Evolutionary conservation across 805 yeast genomes (phyloP), one percentile per base, ranked within the genome.

Genomic region (Deakozyma indianensis): DNA sequence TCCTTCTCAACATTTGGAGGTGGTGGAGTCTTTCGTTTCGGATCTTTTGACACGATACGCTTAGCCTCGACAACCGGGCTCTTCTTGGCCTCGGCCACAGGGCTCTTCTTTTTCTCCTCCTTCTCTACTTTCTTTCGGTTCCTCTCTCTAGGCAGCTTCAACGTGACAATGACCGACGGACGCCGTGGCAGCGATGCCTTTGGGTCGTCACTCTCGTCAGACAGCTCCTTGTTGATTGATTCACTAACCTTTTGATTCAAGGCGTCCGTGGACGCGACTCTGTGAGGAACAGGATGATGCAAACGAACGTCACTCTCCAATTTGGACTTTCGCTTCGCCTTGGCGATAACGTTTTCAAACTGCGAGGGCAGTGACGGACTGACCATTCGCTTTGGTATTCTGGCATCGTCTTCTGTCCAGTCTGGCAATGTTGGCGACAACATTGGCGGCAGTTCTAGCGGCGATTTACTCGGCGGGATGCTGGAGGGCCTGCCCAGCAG

Each of bases 351-450:
- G 18, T 32, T 32, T n/a, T 53, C 59, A 43, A 58, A 63, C 25
- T 52, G 51, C 2, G 65, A 55, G 1, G 70, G 70, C 14, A 66
- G 54, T 15, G 68, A 64, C 2, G 69, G 69, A 49, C 67, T 63
- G 45, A 65, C 50, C 56, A 64, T 64, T 16, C 51, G 51, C 28
- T 55, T 47, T 11, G 62, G 64, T 21, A 62, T 49, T 7, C 18
- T 7, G 16, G 18, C 16, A 25, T 25, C 28, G 38, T 32, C 18
- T n/a, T 9, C 18, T 27, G 27, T 61, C 42, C 55, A 52, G 52
- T 60, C 51, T 7, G 67, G 67, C 25, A 63, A 50, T 14, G 68
- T 61, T 7, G 68, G 68, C 45, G 65, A 60, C 28, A 64, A 55
- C 56, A 63, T 53, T 9, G 63, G 61, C 16, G 68, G 66, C 20